Evolutionary conservation across 306 rosid species (phyloP), one percentile per base, ranked within the genome.

Genomic region (Vigna hirtella): DNA sequence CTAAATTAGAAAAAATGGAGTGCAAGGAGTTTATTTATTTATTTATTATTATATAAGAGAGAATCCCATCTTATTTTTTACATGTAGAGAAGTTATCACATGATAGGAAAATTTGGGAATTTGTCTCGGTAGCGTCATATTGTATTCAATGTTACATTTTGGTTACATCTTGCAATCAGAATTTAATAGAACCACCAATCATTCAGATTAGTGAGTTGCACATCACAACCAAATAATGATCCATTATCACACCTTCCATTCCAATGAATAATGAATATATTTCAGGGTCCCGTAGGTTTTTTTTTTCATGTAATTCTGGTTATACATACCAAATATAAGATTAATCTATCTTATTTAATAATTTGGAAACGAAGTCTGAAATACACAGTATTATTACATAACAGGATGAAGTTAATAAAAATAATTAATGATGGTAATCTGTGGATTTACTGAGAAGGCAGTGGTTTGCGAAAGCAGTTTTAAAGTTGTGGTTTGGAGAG

Each of bases 161-260:
- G 17, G 24, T 67, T 58, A 43, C 75, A 67, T 50, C 70, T 62
- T 63, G 75, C 75, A 67, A 79, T 74, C 43, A 83, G 63, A 69
- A 34, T 62, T 69, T 57, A 80, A 77, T 76, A 38, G 40, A 56
- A 24, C 11, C 61, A 20, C 49, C 77, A 77, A 81, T 81, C 58
- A 77, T 72, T 66, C 80, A 77, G 36, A 70, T 76, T 70, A 49
- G 71, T 12, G 74, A 72, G 69, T 66, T 66, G 74, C 85, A 71
- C 69, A 76, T 76, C 85, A 80, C 82, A 76, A 38, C 73, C 75
- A 71, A 65, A 80, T 77, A 56, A 80, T 76, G 57, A 72, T 76
- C 68, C 59, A 73, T 72, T 66, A 76, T 70, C 52, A 34, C 55
- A 12, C 24, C 56, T 74, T 74, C 45, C 32, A 52, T 64, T 20